Evolutionary conservation across 2,329 filamentous ascomycete species (phyloP), one percentile per base, ranked within the genome.

Genomic region (Penicillium sclerotigenum): DNA sequence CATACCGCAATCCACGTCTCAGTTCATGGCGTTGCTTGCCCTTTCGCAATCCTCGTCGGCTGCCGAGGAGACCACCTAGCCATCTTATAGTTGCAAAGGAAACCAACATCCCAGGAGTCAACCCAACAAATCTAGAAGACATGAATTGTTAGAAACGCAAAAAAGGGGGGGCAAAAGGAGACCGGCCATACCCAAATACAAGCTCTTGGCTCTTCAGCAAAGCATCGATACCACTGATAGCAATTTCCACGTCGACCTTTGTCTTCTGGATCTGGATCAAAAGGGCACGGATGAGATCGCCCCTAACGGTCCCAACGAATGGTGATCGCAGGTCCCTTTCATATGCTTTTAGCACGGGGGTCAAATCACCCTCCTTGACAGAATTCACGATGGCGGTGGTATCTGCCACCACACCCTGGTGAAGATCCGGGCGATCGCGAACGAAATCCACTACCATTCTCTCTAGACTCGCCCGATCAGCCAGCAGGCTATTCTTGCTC

Each of bases 371-470:
- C 73, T 97, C 90, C 60, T 87, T 85, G 22, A 99, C 91, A 70
- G 90, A 92, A 49, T 82, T 78, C 53, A 89, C 83, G 61, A 99
- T 88, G 11, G 88, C 82, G 9, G 83, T 80, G 31, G 96, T 85
- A 65, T 96, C 85, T 1, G 79, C 73, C 8, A 6, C 73, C 5
- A 5, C 80, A 79, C 9, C 79, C 79, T 29, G 70, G 67, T 18
- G 80, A 76, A 59, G 55, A 34, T 84, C 81, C 1, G 90, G 89
- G 67, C 91, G 91, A 65, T 96, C 91, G 10, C 87, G 78, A 5
- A 92, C 90, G 77, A 99, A 99, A 64, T 97, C 94, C 36, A 99
- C 88, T 4, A 99, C 95, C 94, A 99, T 99, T 46, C 94, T 87
- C 73, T 99, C 93, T 31, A 99, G 79, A 68, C 91, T 97, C 52